Base-by-base conservation (phyloP, 2,329 filamentous ascomycete species). In the Ophiobolus disseminans region DNA sequence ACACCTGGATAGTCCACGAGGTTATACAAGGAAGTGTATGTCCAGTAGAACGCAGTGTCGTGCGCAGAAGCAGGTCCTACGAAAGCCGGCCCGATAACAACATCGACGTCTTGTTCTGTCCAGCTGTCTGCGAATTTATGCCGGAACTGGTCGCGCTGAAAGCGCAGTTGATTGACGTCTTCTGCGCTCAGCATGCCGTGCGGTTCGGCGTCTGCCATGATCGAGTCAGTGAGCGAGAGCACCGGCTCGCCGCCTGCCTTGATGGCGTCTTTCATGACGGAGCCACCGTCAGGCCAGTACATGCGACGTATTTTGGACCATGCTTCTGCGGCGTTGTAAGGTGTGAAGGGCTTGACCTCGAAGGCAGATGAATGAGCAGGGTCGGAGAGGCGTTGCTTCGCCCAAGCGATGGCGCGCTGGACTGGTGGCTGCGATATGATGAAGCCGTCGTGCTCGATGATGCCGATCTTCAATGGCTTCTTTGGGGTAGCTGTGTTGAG, bases 241-340 rank as follows among this genome's bases (percentile, higher is more conserved):
- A 74, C 54, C 0, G 80, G 79, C 53, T 82, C 80, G 7, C 74
- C 75, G 0, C 74, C 66, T 8, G 65, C 54, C 0, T 54, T 53
- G 22, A 81, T 65, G 14, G 68, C 57, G 2, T 60, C 62, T 41
- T 66, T 68, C 40, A 72, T 54, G 23, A 53, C 45, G 31, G 50
- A 53, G 2, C 70, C 76, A 11, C 75, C 76, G 20, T 80, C 78
- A 0, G 79, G 79, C 62, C 75, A 81, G 66, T 81, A 81, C 10
- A 78, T 73, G 3, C 53, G 53, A 38, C 68, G 53, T 54, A 78
- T 74, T 57, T 57, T 66, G 0, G 31, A 25, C 51, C 61, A 68
- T 0, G 67, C 69, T 14, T 75, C 55, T 19, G 57, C 56, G 0
- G 62, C 58, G 2, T 65, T 61, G n/a, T 63, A 67, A 0, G 73